Conservation (phyloP, 495 filamentous ascomycete species). For the Penicillium taxi region DNA sequence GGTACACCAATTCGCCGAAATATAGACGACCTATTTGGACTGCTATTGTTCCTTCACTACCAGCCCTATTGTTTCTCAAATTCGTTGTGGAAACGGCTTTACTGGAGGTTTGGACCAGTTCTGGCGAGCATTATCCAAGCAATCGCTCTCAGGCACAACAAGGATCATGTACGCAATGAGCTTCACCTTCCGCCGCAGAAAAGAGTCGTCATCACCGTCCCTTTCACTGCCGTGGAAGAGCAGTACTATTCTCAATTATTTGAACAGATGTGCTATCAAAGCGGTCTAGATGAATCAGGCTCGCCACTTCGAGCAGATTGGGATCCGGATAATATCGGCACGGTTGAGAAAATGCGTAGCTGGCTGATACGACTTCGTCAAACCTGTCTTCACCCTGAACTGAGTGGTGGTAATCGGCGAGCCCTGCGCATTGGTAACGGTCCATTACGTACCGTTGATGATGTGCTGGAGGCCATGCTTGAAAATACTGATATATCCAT, state of each 20-base stretch:
- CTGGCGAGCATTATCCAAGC: constrained; percentile 58
- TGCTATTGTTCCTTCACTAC: constrained; percentile 72
- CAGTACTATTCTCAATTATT: constrained; percentile 73
- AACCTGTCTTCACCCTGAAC: constrained; percentile 77
- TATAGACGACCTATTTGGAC: constrained; percentile 56
- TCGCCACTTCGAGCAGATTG: constrained; percentile 50
- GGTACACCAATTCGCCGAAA: constrained; percentile 82
- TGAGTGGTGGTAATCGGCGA: constrained; percentile 58
- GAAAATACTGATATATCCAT: constrained; percentile 62
- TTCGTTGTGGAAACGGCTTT: constrained; percentile 60
- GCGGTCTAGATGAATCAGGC: constrained; percentile 57
- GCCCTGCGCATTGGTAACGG: constrained; percentile 56
- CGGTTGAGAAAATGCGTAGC: constrained; percentile 57
- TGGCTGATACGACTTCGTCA: constrained; percentile 71
- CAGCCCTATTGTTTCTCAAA: constrained; percentile 60
- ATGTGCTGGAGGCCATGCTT: constrained; percentile 85
- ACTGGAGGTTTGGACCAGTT: constrained; percentile 46
- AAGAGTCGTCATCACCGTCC: constrained; percentile 77
- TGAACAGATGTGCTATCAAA: constrained; percentile 60
- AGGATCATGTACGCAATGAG: constrained; percentile 68
- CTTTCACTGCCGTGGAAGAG: constrained; percentile 82
- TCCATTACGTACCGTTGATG: constrained; percentile 66
- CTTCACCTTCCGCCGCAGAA: constrained; percentile 61
- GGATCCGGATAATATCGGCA: constrained; percentile 49
- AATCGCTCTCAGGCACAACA: constrained; percentile 78